These are phyloP conservation scores for Mycena filopes DNA, from an alignment of 768 basidiomycete species.

Conservation along the genomic window DNA sequence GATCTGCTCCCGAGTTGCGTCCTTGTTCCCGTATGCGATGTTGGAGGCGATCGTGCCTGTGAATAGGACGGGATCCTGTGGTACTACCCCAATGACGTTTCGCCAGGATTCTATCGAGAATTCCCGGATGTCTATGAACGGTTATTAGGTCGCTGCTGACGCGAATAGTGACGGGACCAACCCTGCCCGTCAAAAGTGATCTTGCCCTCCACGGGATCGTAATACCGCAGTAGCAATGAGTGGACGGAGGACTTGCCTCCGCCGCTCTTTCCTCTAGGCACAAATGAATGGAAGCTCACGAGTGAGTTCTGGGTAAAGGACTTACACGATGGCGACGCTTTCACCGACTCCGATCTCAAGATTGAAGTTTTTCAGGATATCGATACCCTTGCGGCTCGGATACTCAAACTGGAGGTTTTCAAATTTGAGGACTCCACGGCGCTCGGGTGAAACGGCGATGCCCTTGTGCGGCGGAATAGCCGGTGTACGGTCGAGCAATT, in stretches of 20 bases:
- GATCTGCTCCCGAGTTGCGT: slow-evolving; percentile 83
- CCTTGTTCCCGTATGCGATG: slow-evolving; percentile 86
- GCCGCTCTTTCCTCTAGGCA: slow-evolving; percentile 84
- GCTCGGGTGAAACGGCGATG: slow-evolving; percentile 59
- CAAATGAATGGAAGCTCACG: slow-evolving; percentile 3
- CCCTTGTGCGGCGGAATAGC: slow-evolving; percentile 77
- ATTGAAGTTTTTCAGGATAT: slow-evolving; percentile 85
- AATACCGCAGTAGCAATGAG: slow-evolving; percentile 87
- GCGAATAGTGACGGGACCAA: slow-evolving; percentile 41
- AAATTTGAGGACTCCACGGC: slow-evolving; percentile 80
- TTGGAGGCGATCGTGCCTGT: slow-evolving; percentile 95
- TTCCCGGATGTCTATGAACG: slow-evolving; percentile 78
- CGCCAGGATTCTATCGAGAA: slow-evolving; percentile 91
- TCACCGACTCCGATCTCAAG: slow-evolving; percentile 86
- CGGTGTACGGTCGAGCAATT: slow-evolving; percentile 85
- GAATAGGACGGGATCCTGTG: slow-evolving; percentile 93
- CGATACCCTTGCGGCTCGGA: slow-evolving; percentile 83
- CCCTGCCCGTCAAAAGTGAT: slow-evolving; percentile 90
- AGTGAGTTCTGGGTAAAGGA: slow-evolving; percentile 26
- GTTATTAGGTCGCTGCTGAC: neutral
- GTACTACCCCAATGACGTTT: slow-evolving; percentile 90
- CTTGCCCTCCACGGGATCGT: slow-evolving; percentile 85
- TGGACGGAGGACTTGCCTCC: slow-evolving; percentile 95
- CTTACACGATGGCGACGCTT: slow-evolving; percentile 92
- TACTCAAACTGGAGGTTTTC: slow-evolving; percentile 91